phyloP scores from a whole-genome alignment of 1,284 basidiomycete species.

The Mycena sp. region DNA sequence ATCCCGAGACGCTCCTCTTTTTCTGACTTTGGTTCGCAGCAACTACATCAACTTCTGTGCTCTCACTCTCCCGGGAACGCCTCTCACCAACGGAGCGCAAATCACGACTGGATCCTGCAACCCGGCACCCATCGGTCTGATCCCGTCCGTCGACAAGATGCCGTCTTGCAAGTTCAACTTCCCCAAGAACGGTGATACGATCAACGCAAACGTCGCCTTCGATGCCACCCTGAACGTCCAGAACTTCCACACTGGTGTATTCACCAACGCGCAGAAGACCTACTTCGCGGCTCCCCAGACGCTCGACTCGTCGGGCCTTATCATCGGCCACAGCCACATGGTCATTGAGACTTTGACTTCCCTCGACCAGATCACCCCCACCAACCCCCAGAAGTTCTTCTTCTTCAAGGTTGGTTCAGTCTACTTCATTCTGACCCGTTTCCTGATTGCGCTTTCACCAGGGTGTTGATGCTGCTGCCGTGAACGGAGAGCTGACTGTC shows the following conservation, averaged over 20 bases:
- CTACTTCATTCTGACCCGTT: background rate
- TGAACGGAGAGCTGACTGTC: no score
- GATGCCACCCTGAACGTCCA: constrained; percentile 56
- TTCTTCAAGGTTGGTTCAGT: constrained; percentile 76
- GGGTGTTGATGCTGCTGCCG: no score
- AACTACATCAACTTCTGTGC: constrained; percentile 80
- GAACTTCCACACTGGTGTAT: constrained; percentile 56
- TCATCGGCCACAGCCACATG: constrained; percentile 72
- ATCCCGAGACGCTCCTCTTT: no score
- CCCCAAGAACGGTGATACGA: constrained; percentile 54
- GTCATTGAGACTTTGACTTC: constrained; percentile 66
- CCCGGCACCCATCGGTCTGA: constrained; percentile 68
- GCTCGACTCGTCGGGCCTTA: constrained; percentile 57
- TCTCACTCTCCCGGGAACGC: constrained; percentile 54
- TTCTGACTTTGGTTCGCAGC: no score
- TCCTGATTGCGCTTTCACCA: no score
- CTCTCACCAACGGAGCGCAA: constrained; percentile 70
- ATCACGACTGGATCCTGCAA: constrained; percentile 66
- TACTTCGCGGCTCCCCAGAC: constrained; percentile 69
- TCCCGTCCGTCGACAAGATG: constrained; percentile 63
- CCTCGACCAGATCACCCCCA: constrained; percentile 60
- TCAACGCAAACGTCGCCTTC: constrained; percentile 58
- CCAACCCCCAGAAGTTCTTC: constrained; percentile 65
- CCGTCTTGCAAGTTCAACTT: constrained; percentile 63
- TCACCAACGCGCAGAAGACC: constrained; percentile 62